Base-by-base conservation (phyloP, 2,329 filamentous ascomycete genomes). In the Phoma sp. region DNA sequence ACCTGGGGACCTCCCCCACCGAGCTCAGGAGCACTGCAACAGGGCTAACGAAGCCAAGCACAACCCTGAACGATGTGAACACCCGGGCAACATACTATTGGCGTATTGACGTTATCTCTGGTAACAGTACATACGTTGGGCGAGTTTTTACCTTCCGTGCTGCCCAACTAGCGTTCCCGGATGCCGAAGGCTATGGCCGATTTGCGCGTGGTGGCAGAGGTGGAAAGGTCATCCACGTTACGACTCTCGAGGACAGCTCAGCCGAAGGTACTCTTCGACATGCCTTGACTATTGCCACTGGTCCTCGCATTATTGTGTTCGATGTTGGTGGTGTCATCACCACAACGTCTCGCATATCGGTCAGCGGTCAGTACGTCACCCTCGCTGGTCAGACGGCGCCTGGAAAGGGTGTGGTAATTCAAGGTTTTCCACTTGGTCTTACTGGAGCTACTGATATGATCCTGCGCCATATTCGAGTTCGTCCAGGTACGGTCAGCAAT, bases 211-310 rank as follows among this genome's bases (percentile, higher is more conserved):
- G 74, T 34, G 74, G 74, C 21, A 68, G 74, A 23, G 67, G 71
- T 14, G 74, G 74, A 1, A 63, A 69, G 20, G 71, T 77, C 1
- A 60, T 76, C 57, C 73, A 77, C 15, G 73, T 77, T 10, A 76
- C 72, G 1, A 74, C 70, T 23, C 67, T 77, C 2, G 66, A 70
- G 36, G 74, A 74, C 20, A 68, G 42, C 12, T 50, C 51, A 10
- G 68, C 67, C 1, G 50, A 60, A 6, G 74, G 74, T 5, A 76
- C 74, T 0, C 64, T 77, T 4, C 66, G 74, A 15, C 68, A 76
- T 11, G 74, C 74, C 0, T 62, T 77, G 20, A 71, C 71, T 11
- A 43, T 53, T 49, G 60, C 48, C 3, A 57, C 37, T n/a, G 60
- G 60, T 1, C 61, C 61, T 11, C 57, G 60, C n/a, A 61, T 50